Percentiles rank a stretch among this genome's conserved stretches.
Evolutionary conservation across 345 rosid genomes (phyloP).

Genomic region (Hirschfeldia incana): DNA sequence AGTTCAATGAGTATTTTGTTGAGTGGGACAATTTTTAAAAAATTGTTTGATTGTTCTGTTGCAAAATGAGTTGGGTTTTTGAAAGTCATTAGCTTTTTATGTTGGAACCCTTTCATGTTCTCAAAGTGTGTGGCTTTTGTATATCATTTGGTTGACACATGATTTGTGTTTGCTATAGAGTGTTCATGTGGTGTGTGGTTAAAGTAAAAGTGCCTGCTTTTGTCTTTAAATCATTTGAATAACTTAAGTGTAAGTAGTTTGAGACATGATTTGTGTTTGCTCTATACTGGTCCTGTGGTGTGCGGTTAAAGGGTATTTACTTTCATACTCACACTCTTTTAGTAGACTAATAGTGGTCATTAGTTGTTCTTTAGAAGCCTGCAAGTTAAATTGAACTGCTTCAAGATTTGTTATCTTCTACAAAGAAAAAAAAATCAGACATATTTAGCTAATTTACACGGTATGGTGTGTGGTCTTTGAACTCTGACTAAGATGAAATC

Average conservation of each 20-base stretch:
- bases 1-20: not conserved
- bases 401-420: not conserved
- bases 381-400: not conserved
- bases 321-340: not conserved
- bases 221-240: not conserved
- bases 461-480: not conserved
- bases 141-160: not conserved
- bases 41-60: constrained; percentile 4
- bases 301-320: not conserved
- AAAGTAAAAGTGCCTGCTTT: not conserved
- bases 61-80: not conserved
- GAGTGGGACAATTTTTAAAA: not conserved
- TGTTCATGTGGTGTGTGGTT: not conserved
- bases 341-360: not conserved
- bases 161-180: constrained; percentile 8
- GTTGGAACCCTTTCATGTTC: constrained; percentile 5
- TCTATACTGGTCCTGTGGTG: not conserved
- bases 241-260: not conserved
- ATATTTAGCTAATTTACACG: not conserved
- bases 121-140: not conserved
- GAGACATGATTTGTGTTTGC: constrained; percentile 14
- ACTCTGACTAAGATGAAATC: not conserved
- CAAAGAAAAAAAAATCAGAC: not conserved
- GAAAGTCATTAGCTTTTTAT: constrained; percentile 6
- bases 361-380: not conserved